phyloP scores from a whole-genome alignment of 2,329 filamentous ascomycete species.

The Epichloe glyceriae region DNA sequence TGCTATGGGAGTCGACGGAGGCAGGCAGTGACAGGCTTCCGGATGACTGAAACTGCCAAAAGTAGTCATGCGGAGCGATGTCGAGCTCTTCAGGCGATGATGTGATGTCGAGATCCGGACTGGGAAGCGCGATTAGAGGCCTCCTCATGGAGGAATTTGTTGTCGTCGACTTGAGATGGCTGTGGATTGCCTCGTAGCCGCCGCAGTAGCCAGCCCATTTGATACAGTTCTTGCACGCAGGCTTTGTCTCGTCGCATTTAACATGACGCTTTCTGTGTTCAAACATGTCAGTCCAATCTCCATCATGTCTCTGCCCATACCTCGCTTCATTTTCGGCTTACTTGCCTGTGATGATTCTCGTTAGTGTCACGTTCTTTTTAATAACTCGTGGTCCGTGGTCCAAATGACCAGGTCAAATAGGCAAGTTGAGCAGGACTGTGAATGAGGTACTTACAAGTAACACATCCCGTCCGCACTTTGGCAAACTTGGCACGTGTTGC shows the following conservation, averaged over 20 bases:
- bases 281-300: not conserved
- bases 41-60: conserved; percentile 1
- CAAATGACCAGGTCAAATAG: not conserved
- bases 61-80: not conserved
- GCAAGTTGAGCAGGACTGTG: too few species aligned
- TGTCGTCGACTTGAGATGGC: not conserved
- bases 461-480: conserved; percentile 20
- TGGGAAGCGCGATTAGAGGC: conserved; percentile 2
- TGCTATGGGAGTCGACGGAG: conserved; percentile 3
- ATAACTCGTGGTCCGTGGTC: not conserved
- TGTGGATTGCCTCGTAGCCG: conserved; percentile 14
- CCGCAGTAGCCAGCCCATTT: conserved; percentile 23
- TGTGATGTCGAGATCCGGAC: conserved; percentile 1
- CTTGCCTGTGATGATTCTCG: conserved; percentile 2
- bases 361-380: not conserved
- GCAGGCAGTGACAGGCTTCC: conserved; percentile 4
- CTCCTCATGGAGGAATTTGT: not conserved
- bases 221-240: conserved; percentile 20
- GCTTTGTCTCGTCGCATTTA: conserved; percentile 24
- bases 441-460: conserved; percentile 17
- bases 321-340: not conserved
- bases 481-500: conserved; percentile 16
- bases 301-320: not conserved
- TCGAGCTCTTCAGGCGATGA: conserved; percentile 6
- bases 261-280: conserved; percentile 19